Percentiles rank a stretch among this genome's conserved stretches.
phyloP scores from a whole-genome alignment of 225 moss, liverwort and hornwort species.

The Thuidium tamariscinum region DNA sequence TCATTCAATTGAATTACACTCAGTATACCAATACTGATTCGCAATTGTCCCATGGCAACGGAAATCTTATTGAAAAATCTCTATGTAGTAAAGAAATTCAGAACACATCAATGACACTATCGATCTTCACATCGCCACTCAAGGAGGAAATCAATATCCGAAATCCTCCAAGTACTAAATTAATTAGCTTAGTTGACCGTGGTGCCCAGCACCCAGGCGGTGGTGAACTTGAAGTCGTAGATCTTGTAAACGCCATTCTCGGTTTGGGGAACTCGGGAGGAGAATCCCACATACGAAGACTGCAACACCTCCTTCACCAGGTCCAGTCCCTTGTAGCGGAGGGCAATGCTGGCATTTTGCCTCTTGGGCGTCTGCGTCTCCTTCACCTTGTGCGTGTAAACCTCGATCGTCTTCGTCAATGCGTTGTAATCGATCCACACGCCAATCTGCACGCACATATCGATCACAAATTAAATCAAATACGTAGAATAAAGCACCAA shows the following conservation, averaged over 20 bases:
- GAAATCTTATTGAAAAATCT: background rate
- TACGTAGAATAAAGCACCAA: background rate
- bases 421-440: conserved; percentile 38
- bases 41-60: background rate
- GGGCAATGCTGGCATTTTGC: background rate
- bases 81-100: background rate
- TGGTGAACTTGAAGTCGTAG: conserved; percentile 10
- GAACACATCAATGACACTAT: background rate
- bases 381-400: conserved; percentile 23
- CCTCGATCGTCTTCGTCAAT: conserved; percentile 9
- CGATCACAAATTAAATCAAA: background rate
- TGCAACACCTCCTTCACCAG: conserved; percentile 5
- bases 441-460: background rate
- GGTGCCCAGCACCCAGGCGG: background rate
- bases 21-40: background rate
- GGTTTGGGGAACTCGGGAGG: background rate
- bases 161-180: background rate
- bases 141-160: background rate
- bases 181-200: background rate
- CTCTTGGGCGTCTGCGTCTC: conserved; percentile 12
- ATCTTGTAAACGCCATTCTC: conserved; percentile 1
- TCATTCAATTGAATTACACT: background rate
- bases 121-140: background rate
- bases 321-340: background rate
- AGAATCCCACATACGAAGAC: conserved; percentile 9